A percentile compares a stretch with the other conserved stretches of the same genome.
These are phyloP conservation scores for Metschnikowia chrysomelidarum DNA, from an alignment of 805 yeast genomes.

Conservation along the genomic window DNA sequence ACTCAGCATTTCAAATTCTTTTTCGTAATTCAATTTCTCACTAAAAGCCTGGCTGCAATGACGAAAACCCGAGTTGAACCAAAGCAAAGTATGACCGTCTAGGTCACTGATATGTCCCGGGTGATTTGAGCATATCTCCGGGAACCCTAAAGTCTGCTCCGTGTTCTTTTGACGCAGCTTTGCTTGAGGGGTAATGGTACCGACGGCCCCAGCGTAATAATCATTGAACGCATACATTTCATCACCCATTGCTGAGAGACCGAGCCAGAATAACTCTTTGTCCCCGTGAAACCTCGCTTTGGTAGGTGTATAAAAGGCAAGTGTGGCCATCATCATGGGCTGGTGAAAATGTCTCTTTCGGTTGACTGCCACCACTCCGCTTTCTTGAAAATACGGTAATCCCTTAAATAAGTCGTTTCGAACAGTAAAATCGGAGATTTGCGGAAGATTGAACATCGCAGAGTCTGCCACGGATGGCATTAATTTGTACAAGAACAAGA, in stretches of 20 bases:
- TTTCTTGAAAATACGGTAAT: constrained; percentile 37
- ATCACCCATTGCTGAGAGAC: constrained; percentile 23
- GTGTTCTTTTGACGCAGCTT: constrained; percentile 19
- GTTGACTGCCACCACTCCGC: constrained; percentile 31
- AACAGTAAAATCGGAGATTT: constrained; percentile 30
- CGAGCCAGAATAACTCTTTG: constrained; percentile 36
- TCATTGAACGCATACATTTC: constrained; percentile 30
- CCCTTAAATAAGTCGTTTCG: constrained; percentile 28
- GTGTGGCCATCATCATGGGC: constrained; percentile 29
- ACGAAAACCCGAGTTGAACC: constrained; percentile 67
- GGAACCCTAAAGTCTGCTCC: constrained; percentile 25
- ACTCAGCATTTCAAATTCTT: constrained; percentile 26
- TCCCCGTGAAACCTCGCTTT: constrained; percentile 26
- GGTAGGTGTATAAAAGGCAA: constrained; percentile 17
- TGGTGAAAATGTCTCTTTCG: constrained; percentile 26
- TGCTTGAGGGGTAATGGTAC: constrained; percentile 23
- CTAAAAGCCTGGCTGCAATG: constrained; percentile 45
- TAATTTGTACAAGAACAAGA: constrained; percentile 45
- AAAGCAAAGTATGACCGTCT: no score
- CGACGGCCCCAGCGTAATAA: constrained; percentile 31
- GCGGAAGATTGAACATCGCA: constrained; percentile 28
- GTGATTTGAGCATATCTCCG: constrained; percentile 56
- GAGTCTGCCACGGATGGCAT: constrained; percentile 36
- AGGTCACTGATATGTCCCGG: constrained; percentile 56
- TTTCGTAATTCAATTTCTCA: constrained; percentile 28